phyloP scores from a whole-genome alignment of 108 stramenopile species.

The Aurantiochytrium sp. region DNA sequence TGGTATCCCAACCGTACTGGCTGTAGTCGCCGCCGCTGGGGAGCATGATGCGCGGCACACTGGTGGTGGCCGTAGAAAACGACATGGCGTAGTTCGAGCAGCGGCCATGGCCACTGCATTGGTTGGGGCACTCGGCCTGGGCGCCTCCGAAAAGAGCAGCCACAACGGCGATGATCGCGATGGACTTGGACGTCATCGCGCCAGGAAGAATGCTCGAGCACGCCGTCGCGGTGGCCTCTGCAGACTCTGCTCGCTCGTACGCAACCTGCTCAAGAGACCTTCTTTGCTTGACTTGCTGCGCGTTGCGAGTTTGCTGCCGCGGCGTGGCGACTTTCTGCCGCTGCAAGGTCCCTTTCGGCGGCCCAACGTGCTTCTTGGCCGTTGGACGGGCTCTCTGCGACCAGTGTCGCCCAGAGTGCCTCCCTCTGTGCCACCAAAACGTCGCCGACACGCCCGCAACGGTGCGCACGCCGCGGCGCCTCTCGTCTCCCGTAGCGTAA shows the following conservation, averaged over 20 bases:
- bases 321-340: too few relatives aligned
- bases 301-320: too few relatives aligned
- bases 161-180: not conserved
- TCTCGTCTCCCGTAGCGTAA: too few relatives aligned
- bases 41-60: not conserved
- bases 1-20: not conserved
- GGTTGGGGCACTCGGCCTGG: constrained; percentile 52
- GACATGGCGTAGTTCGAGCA: constrained; percentile 53
- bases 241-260: not conserved
- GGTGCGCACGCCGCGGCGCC: too few relatives aligned
- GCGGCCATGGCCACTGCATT: constrained; percentile 52
- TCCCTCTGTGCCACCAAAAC: too few relatives aligned
- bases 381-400: too few relatives aligned
- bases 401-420: too few relatives aligned
- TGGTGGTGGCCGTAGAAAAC: not conserved
- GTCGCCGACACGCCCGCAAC: too few relatives aligned
- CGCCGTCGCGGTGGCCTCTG: not conserved
- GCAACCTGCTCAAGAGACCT: not conserved
- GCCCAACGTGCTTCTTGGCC: too few relatives aligned
- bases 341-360: too few relatives aligned
- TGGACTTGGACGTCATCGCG: not conserved
- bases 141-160: not conserved
- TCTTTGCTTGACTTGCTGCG: too few relatives aligned
- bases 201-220: not conserved
- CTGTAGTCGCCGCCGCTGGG: not conserved